Conservation (phyloP, 2,329 filamentous ascomycete genomes). For the Nothophaeocryptopus gaeumannii region DNA sequence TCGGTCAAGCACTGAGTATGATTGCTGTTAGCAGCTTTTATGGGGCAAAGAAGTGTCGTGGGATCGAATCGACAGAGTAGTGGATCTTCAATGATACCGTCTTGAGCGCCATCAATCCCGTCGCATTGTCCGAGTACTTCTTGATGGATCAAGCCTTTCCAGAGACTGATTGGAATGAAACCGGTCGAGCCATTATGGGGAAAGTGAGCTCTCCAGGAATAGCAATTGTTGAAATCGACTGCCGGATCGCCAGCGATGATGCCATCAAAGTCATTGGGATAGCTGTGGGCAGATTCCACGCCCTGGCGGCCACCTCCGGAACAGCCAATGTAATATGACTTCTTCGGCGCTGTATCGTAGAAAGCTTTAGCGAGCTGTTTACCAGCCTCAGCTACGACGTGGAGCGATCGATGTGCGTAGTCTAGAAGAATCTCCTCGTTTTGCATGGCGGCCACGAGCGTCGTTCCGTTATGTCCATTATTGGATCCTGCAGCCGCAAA, state of each 20-base stretch:
- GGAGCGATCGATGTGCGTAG: constrained; percentile 1
- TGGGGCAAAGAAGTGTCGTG: constrained; percentile 37
- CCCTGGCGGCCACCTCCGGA: constrained; percentile 58
- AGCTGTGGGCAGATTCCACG: constrained; percentile 50
- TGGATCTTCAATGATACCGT: constrained; percentile 49
- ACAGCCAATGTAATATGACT: constrained; percentile 56
- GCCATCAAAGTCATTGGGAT: constrained; percentile 56
- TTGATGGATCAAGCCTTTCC: constrained; percentile 40
- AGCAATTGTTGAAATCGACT: constrained; percentile 41
- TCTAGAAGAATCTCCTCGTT: not conserved
- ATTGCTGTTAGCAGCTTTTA: constrained; percentile 20
- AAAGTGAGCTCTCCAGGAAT: not conserved
- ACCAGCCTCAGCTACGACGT: not conserved
- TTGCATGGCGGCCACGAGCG: not conserved
- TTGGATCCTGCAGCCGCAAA: not conserved
- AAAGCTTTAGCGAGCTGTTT: not conserved
- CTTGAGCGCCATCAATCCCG: constrained; percentile 45
- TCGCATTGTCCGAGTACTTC: constrained; percentile 51
- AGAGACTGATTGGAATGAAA: constrained; percentile 29
- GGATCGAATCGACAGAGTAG: constrained; percentile 45
- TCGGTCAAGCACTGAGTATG: not conserved
- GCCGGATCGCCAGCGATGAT: constrained; percentile 50
- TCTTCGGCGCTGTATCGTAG: constrained; percentile 39
- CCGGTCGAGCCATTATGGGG: not conserved
- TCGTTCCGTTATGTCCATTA: constrained; percentile 1